Evolutionary conservation across 495 filamentous ascomycete species (phyloP).

Genomic region (Achaetomiella virescens): DNA sequence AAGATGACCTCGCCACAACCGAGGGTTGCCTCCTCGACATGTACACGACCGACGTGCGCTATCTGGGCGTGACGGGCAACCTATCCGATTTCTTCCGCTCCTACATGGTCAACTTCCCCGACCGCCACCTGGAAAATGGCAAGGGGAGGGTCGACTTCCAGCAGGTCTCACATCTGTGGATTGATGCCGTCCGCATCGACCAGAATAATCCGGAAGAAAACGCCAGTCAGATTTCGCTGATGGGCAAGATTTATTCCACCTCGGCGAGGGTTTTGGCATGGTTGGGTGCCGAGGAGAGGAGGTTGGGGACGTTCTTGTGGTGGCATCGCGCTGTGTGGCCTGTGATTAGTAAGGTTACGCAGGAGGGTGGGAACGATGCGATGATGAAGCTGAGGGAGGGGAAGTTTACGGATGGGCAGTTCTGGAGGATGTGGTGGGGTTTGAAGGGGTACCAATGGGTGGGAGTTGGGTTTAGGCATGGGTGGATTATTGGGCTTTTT

Average conservation of each 20-base stretch:
- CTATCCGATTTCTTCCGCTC: constrained; percentile 9
- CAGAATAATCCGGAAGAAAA: constrained; percentile 22
- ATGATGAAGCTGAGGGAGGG: constrained; percentile 3
- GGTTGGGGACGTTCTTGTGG: constrained; percentile 7
- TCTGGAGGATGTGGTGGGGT: constrained; percentile 10
- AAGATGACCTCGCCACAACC: constrained; percentile 1
- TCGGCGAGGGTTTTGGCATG: constrained; percentile 13
- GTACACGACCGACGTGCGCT: constrained; percentile 2
- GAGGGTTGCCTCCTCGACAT: constrained; percentile 1
- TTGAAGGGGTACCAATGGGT: not conserved
- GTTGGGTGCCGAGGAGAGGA: constrained; percentile 7
- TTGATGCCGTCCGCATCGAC: constrained; percentile 25
- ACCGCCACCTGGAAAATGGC: not conserved
- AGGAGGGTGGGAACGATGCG: not conserved
- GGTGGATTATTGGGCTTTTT: constrained; percentile 12
- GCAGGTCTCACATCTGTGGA: constrained; percentile 15
- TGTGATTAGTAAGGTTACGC: not conserved
- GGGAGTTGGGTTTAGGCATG: not conserved
- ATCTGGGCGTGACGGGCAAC: constrained; percentile 2
- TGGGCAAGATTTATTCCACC: constrained; percentile 25
- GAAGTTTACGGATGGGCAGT: constrained; percentile 2
- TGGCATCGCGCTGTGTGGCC: constrained; percentile 6
- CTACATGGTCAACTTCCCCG: constrained; percentile 4
- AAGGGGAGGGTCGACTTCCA: not conserved
- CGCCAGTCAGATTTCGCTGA: constrained; percentile 19